phyloP scores from a whole-genome alignment of 2,329 filamentous ascomycete species.

The Penicillium sp. region DNA sequence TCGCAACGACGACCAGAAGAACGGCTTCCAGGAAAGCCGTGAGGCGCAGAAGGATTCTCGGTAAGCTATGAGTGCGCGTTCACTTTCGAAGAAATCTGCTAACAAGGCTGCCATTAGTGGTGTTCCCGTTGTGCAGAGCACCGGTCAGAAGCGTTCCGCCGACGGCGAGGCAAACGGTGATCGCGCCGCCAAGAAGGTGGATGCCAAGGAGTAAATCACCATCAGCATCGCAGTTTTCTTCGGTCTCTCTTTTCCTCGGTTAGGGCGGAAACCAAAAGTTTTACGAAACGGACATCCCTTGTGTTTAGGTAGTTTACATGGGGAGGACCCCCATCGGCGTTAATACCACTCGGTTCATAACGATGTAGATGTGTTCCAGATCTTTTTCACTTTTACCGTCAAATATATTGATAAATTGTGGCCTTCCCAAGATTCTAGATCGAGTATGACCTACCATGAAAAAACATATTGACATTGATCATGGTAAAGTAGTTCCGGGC shows the following conservation, averaged over 20 bases:
- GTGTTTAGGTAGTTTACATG: slow-evolving; percentile 15
- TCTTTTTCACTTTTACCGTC: not conserved
- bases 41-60: slow-evolving; percentile 43
- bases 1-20: slow-evolving; percentile 45
- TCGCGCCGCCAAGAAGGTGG: slow-evolving; percentile 50
- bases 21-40: slow-evolving; percentile 34
- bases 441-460: not conserved
- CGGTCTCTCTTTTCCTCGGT: slow-evolving; percentile 16
- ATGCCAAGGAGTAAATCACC: slow-evolving; percentile 41
- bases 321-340: slow-evolving; percentile 22
- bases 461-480: not conserved
- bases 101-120: slow-evolving; percentile 31
- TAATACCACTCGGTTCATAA: slow-evolving; percentile 13
- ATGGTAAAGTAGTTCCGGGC: not conserved
- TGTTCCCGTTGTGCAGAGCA: slow-evolving; percentile 45
- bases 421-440: not conserved
- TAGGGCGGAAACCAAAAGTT: slow-evolving; percentile 22
- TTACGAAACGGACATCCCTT: slow-evolving; percentile 22
- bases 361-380: slow-evolving; percentile 4
- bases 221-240: slow-evolving; percentile 7
- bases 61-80: slow-evolving; percentile 26
- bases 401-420: not conserved
- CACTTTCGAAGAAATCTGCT: not conserved
- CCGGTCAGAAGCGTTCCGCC: slow-evolving; percentile 48
- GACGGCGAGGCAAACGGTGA: slow-evolving; percentile 43